Evolutionary conservation across 1,284 basidiomycete species (phyloP).

Genomic region (Neonothopanus nambi): DNA sequence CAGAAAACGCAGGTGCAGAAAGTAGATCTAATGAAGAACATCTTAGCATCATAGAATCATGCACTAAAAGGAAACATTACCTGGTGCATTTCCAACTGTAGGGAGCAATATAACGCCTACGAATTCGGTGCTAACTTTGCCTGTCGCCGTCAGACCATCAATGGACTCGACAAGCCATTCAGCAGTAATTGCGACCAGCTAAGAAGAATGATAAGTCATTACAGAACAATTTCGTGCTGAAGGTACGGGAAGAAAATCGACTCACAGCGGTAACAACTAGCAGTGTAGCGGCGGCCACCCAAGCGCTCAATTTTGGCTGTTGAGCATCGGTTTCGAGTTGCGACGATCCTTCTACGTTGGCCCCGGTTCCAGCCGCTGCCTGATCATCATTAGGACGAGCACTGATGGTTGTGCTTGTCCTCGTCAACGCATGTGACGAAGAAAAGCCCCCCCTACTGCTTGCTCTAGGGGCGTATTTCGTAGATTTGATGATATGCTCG

Average conservation of each 20-base stretch:
- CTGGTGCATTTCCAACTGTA: constrained; percentile 8
- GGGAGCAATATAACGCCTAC: constrained; percentile 8
- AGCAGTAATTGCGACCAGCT: constrained; percentile 10
- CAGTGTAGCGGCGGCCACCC: background rate
- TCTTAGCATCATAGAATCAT: background rate
- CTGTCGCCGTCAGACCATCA: background rate
- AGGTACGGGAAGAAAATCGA: background rate
- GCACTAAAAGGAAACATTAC: background rate
- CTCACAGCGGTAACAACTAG: constrained; percentile 2
- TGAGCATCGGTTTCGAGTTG: background rate
- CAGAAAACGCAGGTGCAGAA: constrained; percentile 5
- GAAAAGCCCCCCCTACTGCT: constrained; percentile 14
- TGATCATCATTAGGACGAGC: background rate
- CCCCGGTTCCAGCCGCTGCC: background rate
- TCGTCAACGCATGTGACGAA: background rate
- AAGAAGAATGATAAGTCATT: too few species aligned
- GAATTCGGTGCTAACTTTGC: constrained; percentile 10
- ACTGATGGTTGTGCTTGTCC: background rate
- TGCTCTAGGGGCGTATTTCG: constrained; percentile 31
- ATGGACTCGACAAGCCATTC: constrained; percentile 11
- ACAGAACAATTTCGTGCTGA: too few species aligned
- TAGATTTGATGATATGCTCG: constrained; percentile 38
- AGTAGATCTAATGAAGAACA: background rate
- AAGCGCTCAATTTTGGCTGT: background rate
- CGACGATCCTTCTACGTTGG: background rate